Evolutionary conservation across 768 basidiomycete species (phyloP), one percentile per base, ranked within the genome.

Genomic region (Collybia sp.): DNA sequence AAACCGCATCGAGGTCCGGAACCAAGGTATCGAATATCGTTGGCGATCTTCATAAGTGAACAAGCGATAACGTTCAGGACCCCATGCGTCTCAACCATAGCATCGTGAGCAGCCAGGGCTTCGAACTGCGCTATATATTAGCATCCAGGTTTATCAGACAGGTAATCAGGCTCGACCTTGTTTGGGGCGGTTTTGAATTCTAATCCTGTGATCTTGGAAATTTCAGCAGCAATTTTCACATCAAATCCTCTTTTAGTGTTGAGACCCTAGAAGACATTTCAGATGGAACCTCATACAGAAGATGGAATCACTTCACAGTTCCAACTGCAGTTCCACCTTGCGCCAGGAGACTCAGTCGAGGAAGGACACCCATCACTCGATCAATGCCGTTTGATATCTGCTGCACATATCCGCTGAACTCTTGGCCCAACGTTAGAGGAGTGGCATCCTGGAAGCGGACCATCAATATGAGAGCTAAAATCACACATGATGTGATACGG

Each of bases 291-390:
- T 48, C 9, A 39, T 44, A 17, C n/a, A 8, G 1, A 35, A 20
- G 43, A 42, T 42, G 50, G 11, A 13, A 19, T 18, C 8, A 68
- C 87, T 65, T 55, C 25, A 93, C 93, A 47, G 96, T 99, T 52
- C 96, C 96, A 44, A 99, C 96, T 40, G 96, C 96, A 33, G 96
- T 99, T 40, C 96, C 96, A 56, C 96, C 96, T 66, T 99, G 96
- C 34, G 96, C 96, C 47, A 99, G 80, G 57, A 83, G 69, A 63
- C 86, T 88, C 54, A 98, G 62, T 40, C 95, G 84, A 38, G 94
- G 93, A 44, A 99, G 67, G 30, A 85, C 83, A 46, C 69, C 82
- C 61, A 88, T 80, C 43, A 92, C 76, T 40, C 96, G 83, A 43
- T 80, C 86, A 53, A 98, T 93, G 51, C 88, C 90, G 65, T 95